Conservation (phyloP, 2,329 filamentous ascomycete species). For the Sarocladium oryzae region DNA sequence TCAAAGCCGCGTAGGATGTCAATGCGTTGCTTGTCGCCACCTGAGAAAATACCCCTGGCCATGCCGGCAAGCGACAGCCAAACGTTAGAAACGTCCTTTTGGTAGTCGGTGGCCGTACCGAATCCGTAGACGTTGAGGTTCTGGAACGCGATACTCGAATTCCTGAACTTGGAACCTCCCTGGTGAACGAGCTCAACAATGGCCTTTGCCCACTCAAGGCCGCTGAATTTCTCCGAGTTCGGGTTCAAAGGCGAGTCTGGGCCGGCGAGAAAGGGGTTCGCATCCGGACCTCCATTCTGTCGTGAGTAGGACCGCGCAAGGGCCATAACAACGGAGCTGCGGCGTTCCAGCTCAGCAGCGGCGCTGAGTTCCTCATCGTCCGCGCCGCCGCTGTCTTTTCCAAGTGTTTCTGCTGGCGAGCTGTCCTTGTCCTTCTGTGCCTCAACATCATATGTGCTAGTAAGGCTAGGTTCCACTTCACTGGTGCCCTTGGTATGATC, state of each 20-base stretch:
- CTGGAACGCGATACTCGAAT: constrained; percentile 58
- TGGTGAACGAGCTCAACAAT: constrained; percentile 45
- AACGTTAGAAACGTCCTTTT: constrained; percentile 59
- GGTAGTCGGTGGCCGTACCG: constrained; percentile 62
- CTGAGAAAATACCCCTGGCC: constrained; percentile 44
- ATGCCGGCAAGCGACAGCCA: constrained; percentile 43
- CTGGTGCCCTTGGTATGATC: constrained; percentile 10
- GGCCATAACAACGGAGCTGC: constrained; percentile 46
- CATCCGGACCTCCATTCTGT: constrained; percentile 32
- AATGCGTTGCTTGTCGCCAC: constrained; percentile 48
- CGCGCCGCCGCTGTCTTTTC: constrained; percentile 16
- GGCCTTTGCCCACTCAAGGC: constrained; percentile 53
- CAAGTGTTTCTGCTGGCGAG: constrained; percentile 5
- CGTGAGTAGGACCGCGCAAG: constrained; percentile 50
- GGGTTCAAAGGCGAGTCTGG: constrained; percentile 49
- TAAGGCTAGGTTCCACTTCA: constrained; percentile 8
- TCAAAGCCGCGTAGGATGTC: constrained; percentile 65
- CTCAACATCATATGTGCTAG: constrained; percentile 3
- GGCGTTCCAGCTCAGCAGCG: constrained; percentile 39
- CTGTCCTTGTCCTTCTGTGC: constrained; percentile 1
- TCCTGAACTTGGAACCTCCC: constrained; percentile 50
- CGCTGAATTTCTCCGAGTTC: constrained; percentile 44
- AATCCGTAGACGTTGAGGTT: constrained; percentile 64
- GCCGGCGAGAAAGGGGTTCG: constrained; percentile 44
- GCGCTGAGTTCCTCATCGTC: constrained; percentile 28